Base-by-base conservation (phyloP, 176 grass and related monocot species). In the Zizania latifolia region DNA sequence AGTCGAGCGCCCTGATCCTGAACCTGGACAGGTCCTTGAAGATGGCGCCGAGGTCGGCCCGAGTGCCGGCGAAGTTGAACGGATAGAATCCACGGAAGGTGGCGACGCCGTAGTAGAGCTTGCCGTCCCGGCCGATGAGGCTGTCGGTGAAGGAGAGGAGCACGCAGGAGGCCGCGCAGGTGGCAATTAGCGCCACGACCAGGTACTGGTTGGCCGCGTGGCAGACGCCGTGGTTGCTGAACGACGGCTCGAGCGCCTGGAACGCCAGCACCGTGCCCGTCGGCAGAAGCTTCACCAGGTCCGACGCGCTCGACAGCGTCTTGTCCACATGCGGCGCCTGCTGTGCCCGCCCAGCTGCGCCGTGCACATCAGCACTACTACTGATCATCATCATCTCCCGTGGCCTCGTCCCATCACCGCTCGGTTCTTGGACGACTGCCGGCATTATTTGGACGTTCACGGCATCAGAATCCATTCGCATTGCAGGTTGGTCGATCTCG, bases 131-230 rank as follows among this genome's bases (percentile, higher is more conserved):
- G 59, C 75, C 82, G 38, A 83, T 21, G 65, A 90, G 14, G 79
- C 88, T 94, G 79, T 94, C 92, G 1, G 88, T 94, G 85, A 94
- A 78, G 27, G 76, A 74, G 45, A 87, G 87, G 26, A 94, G 82
- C 51, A 77, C 33, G 58, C 89, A 96, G 1, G 86, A 86, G 23
- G 26, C 6, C 22, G 53, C 34, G 72, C 80, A 82, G 21, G 62
- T 24, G 89, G 14, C 27, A 62, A 96, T 7, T n/a, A 96, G 77
- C 19, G 43, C 10, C 34, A 10, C 10, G 2, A 62, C 53, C 6
- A 92, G 76, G 73, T 41, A 89, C 63, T 38, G 76, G 86, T 89
- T 92, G 19, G 65, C 66, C 1, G 14, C 8, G 41, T 68, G 77
- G 86, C 83, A 92, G 4, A 1, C 31, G 45, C 92, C 92, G 29